These are phyloP conservation scores for Talaromyces borbonicus DNA, from an alignment of 495 filamentous ascomycete species.

Conservation along the genomic window DNA sequence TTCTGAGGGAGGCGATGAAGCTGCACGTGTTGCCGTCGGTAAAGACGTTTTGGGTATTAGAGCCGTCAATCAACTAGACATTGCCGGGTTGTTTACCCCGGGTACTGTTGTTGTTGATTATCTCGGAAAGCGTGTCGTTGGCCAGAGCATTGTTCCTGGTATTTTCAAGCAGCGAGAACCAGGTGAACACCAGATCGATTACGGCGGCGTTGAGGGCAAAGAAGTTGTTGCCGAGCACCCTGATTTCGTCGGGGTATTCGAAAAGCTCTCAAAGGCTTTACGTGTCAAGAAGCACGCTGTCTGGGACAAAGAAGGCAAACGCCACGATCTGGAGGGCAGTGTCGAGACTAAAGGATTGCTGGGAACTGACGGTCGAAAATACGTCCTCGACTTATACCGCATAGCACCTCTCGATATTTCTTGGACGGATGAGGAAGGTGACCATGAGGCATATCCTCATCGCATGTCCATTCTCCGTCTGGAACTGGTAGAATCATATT, in stretches of 20 bases:
- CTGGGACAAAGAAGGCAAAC: slow-evolving; percentile 92
- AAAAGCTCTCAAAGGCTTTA: slow-evolving; percentile 78
- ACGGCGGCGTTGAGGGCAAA: slow-evolving; percentile 95
- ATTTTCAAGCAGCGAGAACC: slow-evolving; percentile 99
- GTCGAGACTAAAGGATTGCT: slow-evolving; percentile 97
- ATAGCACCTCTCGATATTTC: slow-evolving; percentile 83
- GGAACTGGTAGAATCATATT: slow-evolving; percentile 78
- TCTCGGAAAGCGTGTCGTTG: slow-evolving; percentile 91
- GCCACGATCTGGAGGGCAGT: slow-evolving; percentile 86
- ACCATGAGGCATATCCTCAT: slow-evolving; percentile 68
- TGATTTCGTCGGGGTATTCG: slow-evolving; percentile 74
- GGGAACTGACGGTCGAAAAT: slow-evolving; percentile 95
- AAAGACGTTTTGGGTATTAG: slow-evolving; percentile 94
- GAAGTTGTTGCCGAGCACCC: slow-evolving; percentile 87
- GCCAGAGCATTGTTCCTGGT: slow-evolving; percentile 95
- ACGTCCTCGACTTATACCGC: slow-evolving; percentile 92
- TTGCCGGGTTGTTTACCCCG: slow-evolving; percentile 84
- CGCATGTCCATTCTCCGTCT: slow-evolving; percentile 86
- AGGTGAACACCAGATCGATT: slow-evolving; percentile 97
- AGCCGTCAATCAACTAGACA: slow-evolving; percentile 92
- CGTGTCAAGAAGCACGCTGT: slow-evolving; percentile 90
- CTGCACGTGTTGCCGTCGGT: slow-evolving; percentile 88
- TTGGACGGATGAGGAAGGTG: slow-evolving; percentile 74
- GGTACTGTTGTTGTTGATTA: slow-evolving; percentile 97
- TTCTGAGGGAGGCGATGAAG: slow-evolving; percentile 92